Evolutionary conservation across 257 asterid species (phyloP), one percentile per base, ranked within the genome.

Genomic region (Capsicum rhomboideum): DNA sequence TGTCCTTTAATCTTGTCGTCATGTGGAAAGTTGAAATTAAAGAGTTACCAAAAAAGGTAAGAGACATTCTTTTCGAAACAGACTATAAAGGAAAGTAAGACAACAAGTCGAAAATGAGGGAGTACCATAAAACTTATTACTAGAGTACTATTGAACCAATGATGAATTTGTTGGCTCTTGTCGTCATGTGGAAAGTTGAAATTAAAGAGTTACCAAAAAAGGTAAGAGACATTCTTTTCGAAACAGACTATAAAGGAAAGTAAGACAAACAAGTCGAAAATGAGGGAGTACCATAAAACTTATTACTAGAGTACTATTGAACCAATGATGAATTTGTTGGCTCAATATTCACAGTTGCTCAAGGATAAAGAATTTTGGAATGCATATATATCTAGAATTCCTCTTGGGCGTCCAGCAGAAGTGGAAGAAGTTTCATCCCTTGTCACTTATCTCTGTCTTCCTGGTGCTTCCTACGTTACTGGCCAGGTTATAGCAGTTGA

Each of bases 401-500:
- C 98, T 66, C 89, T 93, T 23, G 85, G 89, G 83, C 98, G 97
- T n/a, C 85, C 90, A 2, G 98, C 96, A 82, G 97, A 94, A 89
- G 88, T 94, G 0, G 81, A 89, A 66, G 98, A 95, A 87, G 95
- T 92, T 11, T 93, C 98, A 14, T 92, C 97, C 1, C 75, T 93
- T 74, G 93, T 91, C 4, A 96, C 97, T 40, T 95, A 89, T 89
- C 94, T 95, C 10, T 93, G 97, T 85, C 97, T 95, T 44, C 97
- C 97, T 16, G 92, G 92, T 63, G 97, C 98, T 80, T 92, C 98
- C 0, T 95, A 95, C 69, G 88, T 95, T 14, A 92, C 95, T 49
- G 98, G 98, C 8, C 97, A 95, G 92, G 85, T 93, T 56, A 80
- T 95, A 11, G 85, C 92, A n/a, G 98, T 95, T 49, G 98, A 95